Base-by-base conservation (phyloP, 805 yeast genomes). In the Ogataea henricii region DNA sequence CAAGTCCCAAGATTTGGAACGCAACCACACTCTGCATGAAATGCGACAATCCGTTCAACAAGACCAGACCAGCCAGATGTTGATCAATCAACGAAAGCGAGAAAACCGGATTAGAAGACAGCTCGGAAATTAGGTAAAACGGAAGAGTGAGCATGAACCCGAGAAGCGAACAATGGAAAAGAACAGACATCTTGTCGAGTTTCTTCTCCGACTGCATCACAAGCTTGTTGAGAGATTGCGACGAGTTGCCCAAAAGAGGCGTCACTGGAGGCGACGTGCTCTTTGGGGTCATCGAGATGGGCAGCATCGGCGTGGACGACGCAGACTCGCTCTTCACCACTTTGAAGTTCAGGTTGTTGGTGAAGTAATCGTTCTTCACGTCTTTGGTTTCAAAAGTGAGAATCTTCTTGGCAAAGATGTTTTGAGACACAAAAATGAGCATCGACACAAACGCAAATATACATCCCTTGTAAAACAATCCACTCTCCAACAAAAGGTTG, bases 351-450 rank as follows among this genome's bases (percentile, higher is more conserved):
- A 64, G 53, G 21, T 52, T 54, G 17, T 52, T 58, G 9, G 62
- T 52, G 46, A 65, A 63, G 39, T 55, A 61, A 30, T 60, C 62
- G 16, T 56, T 58, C 44, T 60, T 55, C 14, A 52, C 23, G 34
- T 60, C 60, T 54, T 63, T 32, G 16, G 48, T 54, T 44, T 73
- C 76, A 46, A 74, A 68, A 1, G 91, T 85, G 43, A 87, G 66
- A 45, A 84, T 77, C 54, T 76, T 80, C 60, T 87, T 87, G n/a
- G 92, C 90, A 68, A 85, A 86, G 46, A 87, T 84, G 61, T 86
- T 87, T 61, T 87, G 95, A 7, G 83, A 72, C 10, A 87, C 95
- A 66, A 87, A 87, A 27, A 87, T 85, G 25, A 79, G 53, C 84
- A 80, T 80, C 34, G 82, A 77, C 17, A 75, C 49, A 47, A 78